Conservation (phyloP, 441 rosid genomes). For the Euphorbia schlechtendalii region DNA sequence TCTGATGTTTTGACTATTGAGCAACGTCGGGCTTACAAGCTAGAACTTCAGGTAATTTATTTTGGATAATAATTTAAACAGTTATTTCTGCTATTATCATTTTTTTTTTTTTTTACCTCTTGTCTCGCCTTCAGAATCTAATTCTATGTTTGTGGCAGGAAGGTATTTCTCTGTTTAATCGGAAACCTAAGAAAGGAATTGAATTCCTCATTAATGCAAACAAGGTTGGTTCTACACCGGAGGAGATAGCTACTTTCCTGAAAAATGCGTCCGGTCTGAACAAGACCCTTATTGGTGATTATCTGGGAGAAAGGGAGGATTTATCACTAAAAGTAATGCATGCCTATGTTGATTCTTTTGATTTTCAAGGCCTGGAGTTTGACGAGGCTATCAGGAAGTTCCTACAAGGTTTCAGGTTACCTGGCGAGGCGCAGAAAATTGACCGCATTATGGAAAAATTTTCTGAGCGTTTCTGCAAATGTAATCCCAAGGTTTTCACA, state of each 20-base stretch:
- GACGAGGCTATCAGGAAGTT: constrained; percentile 92
- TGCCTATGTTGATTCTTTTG: constrained; percentile 93
- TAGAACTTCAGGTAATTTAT: constrained; percentile 81
- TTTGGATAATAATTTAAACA: neutral
- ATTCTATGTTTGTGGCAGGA: constrained; percentile 76
- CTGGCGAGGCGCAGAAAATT: constrained; percentile 99
- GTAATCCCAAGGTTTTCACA: constrained; percentile 86
- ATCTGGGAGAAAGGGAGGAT: constrained; percentile 98
- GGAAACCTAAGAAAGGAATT: constrained; percentile 94
- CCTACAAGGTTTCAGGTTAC: constrained; percentile 90
- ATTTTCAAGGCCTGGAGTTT: constrained; percentile 84
- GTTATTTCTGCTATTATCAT: constrained; percentile 11
- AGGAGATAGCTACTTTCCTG: constrained; percentile 92
- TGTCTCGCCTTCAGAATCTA: constrained; percentile 26
- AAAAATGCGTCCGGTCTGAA: constrained; percentile 79
- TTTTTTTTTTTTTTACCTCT: neutral
- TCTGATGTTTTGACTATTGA: constrained; percentile 84
- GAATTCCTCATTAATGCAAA: constrained; percentile 93
- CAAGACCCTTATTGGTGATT: constrained; percentile 91
- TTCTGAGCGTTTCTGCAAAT: constrained; percentile 93
- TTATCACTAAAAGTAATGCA: constrained; percentile 93
- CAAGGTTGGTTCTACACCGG: constrained; percentile 91
- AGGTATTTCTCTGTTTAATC: constrained; percentile 98
- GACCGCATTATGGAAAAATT: constrained; percentile 99
- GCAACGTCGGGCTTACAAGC: constrained; percentile 99